A percentile compares a stretch with the other conserved stretches of the same genome.
Conservation (phyloP, 495 filamentous ascomycete species). For the Neurospora sp. region DNA sequence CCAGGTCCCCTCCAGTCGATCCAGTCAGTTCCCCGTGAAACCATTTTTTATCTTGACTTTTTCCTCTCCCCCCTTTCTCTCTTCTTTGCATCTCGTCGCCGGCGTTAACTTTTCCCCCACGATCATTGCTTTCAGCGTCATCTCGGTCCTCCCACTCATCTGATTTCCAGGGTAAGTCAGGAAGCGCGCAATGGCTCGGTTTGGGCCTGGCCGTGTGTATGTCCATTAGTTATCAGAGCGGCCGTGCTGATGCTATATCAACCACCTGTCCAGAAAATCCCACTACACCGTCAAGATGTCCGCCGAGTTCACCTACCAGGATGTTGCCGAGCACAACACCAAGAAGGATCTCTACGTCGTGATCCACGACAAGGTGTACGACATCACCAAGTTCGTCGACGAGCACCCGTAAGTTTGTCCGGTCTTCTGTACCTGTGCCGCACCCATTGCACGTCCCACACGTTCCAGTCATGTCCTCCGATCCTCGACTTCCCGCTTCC, state of each 20-base stretch:
- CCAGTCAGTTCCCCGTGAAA: neutral
- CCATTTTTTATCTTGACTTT: conserved; percentile 2
- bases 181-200: neutral
- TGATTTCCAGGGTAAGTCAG: neutral
- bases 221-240: neutral
- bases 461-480: neutral
- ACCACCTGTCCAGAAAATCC: conserved; percentile 12
- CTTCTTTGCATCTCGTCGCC: conserved; percentile 3
- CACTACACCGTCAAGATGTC: conserved; percentile 45
- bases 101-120: neutral
- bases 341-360: conserved; percentile 95
- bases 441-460: neutral
- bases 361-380: conserved; percentile 95
- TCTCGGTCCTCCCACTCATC: neutral
- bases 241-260: conserved; percentile 7
- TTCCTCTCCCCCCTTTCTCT: conserved; percentile 8
- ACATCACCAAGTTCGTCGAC: conserved; percentile 78
- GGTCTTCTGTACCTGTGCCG: neutral
- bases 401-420: conserved; percentile 88
- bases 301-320: conserved; percentile 67
- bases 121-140: neutral
- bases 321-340: conserved; percentile 76
- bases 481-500: neutral
- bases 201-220: neutral
- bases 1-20: neutral